Conservation (phyloP, 148 eudicot genomes). For the Mesembryanthemum crystallinum region DNA sequence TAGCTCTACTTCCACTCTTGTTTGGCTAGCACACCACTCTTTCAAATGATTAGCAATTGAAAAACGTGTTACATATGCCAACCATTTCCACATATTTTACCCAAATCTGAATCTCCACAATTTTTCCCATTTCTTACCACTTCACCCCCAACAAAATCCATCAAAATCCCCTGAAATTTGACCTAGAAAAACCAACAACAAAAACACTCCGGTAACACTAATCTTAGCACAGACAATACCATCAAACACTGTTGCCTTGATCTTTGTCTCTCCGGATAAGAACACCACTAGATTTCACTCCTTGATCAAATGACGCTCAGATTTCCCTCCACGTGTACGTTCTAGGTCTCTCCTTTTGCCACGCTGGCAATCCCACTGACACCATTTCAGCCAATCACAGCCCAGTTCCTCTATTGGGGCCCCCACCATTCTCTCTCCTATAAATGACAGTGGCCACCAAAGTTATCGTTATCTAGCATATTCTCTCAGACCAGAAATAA, state of each 20-base stretch:
- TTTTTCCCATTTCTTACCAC: background rate
- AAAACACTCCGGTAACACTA: slow-evolving; percentile 12
- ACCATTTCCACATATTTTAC: background rate
- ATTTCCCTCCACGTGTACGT: slow-evolving; percentile 33
- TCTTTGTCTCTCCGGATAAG: slow-evolving; percentile 6
- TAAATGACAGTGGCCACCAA: slow-evolving; percentile 18
- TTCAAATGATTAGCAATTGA: background rate
- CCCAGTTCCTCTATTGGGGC: background rate
- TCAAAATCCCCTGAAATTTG: background rate
- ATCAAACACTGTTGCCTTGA: background rate
- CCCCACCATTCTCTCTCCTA: slow-evolving; percentile 13
- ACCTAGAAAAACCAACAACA: slow-evolving; percentile 9
- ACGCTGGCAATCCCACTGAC: slow-evolving; percentile 35
- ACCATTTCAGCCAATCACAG: slow-evolving; percentile 35
- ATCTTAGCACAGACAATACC: background rate
- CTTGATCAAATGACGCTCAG: slow-evolving; percentile 2
- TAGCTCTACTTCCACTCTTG: too few species aligned
- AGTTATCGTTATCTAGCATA: background rate
- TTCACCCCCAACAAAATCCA: background rate
- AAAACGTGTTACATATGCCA: background rate
- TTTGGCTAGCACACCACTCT: too few species aligned
- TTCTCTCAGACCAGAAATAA: background rate
- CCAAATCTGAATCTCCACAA: background rate
- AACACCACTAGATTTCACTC: background rate
- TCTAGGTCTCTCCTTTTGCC: slow-evolving; percentile 17